A percentile compares a stretch with the other conserved stretches of the same genome.
phyloP scores from a whole-genome alignment of 352 stramenopile species.

The Pythium insidiosum region DNA sequence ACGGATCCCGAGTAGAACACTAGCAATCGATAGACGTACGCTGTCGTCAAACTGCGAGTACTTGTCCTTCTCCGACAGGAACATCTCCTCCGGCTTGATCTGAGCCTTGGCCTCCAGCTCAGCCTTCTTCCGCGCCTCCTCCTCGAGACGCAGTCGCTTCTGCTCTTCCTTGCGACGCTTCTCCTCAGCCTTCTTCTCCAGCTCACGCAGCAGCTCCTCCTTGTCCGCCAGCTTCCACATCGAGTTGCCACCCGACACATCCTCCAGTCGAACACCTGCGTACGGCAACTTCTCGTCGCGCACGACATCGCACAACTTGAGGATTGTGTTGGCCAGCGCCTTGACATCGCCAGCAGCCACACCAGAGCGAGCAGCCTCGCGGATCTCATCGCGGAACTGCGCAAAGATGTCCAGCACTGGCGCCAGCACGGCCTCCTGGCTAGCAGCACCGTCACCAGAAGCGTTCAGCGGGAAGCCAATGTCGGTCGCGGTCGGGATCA shows the following conservation, averaged over 20 bases:
- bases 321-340: constrained; percentile 52
- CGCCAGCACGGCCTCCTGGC: constrained; percentile 77
- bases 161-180: constrained; percentile 78
- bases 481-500: constrained; percentile 65
- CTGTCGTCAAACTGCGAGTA: constrained; percentile 90
- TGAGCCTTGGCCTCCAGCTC: constrained; percentile 85
- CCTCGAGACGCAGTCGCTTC: constrained; percentile 59
- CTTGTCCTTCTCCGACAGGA: constrained; percentile 80
- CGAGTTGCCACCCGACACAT: constrained; percentile 44
- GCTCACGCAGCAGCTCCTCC: constrained; percentile 73
- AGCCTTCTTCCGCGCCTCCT: constrained; percentile 67
- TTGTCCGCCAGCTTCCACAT: constrained; percentile 92
- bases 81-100: constrained; percentile 91
- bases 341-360: constrained; percentile 32
- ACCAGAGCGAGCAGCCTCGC: constrained; percentile 52
- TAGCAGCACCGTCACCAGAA: constrained; percentile 21
- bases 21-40: too few species aligned
- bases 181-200: constrained; percentile 68
- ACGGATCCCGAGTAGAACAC: too few species aligned
- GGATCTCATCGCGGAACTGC: constrained; percentile 82
- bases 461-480: constrained; percentile 72
- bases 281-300: constrained; percentile 86
- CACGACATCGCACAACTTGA: constrained; percentile 82
- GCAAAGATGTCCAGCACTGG: constrained; percentile 88
- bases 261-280: constrained; percentile 85